These are phyloP conservation scores for Phialophora tarda DNA, from an alignment of 2,329 filamentous ascomycete species.

Conservation along the genomic window DNA sequence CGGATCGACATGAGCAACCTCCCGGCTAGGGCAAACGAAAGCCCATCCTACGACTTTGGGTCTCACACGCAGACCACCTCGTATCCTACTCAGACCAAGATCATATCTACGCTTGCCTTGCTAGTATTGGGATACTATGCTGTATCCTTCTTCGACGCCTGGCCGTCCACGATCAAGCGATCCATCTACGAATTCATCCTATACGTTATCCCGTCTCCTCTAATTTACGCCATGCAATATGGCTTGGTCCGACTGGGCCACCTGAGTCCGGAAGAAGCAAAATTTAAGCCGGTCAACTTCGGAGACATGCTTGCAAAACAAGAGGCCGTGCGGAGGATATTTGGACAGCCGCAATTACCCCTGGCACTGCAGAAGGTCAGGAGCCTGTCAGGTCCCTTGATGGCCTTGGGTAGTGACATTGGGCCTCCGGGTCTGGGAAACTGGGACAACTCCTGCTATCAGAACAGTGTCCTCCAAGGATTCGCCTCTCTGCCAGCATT, in stretches of 20 bases:
- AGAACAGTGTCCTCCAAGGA: slow-evolving; percentile 91
- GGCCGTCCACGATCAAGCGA: slow-evolving; percentile 37
- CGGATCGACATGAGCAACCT: slow-evolving; percentile 37
- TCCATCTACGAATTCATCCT: slow-evolving; percentile 48
- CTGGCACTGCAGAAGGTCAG: slow-evolving; percentile 63
- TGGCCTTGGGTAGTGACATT: slow-evolving; percentile 43
- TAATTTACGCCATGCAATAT: slow-evolving; percentile 57
- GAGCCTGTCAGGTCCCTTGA: slow-evolving; percentile 58
- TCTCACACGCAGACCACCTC: slow-evolving; percentile 17
- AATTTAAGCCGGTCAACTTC: slow-evolving; percentile 37
- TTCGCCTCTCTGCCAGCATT: slow-evolving; percentile 77
- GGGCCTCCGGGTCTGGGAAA: slow-evolving; percentile 75
- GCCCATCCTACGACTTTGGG: slow-evolving; percentile 25
- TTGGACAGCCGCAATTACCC: slow-evolving; percentile 66
- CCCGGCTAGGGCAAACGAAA: slow-evolving; percentile 33
- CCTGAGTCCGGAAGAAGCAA: slow-evolving; percentile 48
- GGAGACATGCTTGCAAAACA: slow-evolving; percentile 63
- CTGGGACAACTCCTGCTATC: slow-evolving; percentile 94
- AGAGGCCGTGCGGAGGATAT: slow-evolving; percentile 66
- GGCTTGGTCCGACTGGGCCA: slow-evolving; percentile 49
- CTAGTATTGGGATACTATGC: slow-evolving; percentile 44
- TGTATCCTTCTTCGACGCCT: slow-evolving; percentile 48
- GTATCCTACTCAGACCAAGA: slow-evolving; percentile 29
- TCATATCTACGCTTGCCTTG: slow-evolving; percentile 35
- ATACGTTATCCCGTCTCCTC: slow-evolving; percentile 48